phyloP scores from a whole-genome alignment of 768 basidiomycete genomes.

The Amanita polypyramis region DNA sequence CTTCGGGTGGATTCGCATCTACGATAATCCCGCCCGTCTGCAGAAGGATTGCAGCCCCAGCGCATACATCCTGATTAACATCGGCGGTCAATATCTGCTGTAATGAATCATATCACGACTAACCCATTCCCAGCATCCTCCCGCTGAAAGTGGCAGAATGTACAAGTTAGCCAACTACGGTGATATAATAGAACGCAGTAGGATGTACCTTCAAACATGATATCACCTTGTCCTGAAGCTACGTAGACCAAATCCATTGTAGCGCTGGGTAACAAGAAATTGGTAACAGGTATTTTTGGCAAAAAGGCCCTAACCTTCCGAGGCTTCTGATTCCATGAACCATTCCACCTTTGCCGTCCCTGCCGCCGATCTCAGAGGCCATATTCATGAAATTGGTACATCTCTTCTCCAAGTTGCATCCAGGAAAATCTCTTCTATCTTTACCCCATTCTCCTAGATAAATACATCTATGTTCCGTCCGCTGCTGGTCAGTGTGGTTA shows the following conservation, averaged over 20 bases:
- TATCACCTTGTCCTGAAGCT: constrained; percentile 17
- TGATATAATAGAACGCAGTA: background rate
- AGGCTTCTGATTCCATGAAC: constrained; percentile 17
- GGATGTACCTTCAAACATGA: constrained; percentile 16
- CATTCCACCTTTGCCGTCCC: constrained; percentile 16
- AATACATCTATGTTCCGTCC: constrained; percentile 11
- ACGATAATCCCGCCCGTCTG: constrained; percentile 17
- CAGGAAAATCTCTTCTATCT: constrained; percentile 14
- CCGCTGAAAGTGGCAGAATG: constrained; percentile 6
- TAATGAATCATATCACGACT: background rate
- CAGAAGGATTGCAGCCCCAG: constrained; percentile 15
- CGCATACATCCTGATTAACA: constrained; percentile 15
- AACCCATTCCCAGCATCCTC: constrained; percentile 19
- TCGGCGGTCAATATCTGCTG: background rate
- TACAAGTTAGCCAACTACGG: background rate
- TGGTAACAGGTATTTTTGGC: background rate
- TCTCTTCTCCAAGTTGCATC: constrained; percentile 15
- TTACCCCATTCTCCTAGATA: constrained; percentile 18
- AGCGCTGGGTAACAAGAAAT: constrained; percentile 8
- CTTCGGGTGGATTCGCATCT: constrained; percentile 14
- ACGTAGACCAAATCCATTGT: constrained; percentile 18
- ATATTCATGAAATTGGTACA: constrained; percentile 16
- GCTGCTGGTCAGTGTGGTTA: background rate
- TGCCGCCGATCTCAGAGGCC: constrained; percentile 16
- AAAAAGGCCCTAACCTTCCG: constrained; percentile 11